phyloP scores from a whole-genome alignment of 371 early-diverging fungal species.

The Paraphysoderma sedebokerense region DNA sequence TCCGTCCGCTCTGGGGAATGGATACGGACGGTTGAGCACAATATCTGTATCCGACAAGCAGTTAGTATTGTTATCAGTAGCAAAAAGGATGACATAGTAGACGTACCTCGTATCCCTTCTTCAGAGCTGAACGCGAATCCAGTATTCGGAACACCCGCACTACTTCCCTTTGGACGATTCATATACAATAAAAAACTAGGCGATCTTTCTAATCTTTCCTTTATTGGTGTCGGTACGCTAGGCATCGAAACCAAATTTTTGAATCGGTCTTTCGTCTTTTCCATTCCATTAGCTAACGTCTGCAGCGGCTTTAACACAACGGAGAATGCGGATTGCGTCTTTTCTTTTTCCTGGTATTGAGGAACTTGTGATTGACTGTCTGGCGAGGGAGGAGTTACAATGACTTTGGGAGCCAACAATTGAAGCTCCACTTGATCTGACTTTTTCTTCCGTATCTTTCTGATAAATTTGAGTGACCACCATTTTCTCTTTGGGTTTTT shows the following conservation, averaged over 20 bases:
- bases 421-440: neutral
- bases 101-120: too few species aligned
- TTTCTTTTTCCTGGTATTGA: neutral
- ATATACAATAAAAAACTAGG: neutral
- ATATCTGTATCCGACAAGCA: too few species aligned
- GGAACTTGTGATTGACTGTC: too few species aligned
- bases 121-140: slow-evolving; percentile 1
- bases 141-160: neutral
- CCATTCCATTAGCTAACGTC: too few species aligned
- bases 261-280: neutral
- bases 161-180: neutral
- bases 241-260: neutral
- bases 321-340: neutral
- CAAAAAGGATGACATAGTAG: too few species aligned
- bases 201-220: too few species aligned
- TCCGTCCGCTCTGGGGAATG: too few species aligned
- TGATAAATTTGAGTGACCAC: neutral
- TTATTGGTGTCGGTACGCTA: neutral
- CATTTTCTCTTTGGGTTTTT: neutral
- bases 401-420: neutral
- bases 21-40: too few species aligned
- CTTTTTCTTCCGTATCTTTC: neutral
- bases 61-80: too few species aligned
- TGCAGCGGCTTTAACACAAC: neutral
- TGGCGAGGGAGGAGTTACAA: neutral